A percentile compares a stretch with the other conserved stretches of the same genome.
Evolutionary conservation across 1,284 basidiomycete genomes (phyloP).

Genomic region (Cutaneotrichosporon spelunceum): DNA sequence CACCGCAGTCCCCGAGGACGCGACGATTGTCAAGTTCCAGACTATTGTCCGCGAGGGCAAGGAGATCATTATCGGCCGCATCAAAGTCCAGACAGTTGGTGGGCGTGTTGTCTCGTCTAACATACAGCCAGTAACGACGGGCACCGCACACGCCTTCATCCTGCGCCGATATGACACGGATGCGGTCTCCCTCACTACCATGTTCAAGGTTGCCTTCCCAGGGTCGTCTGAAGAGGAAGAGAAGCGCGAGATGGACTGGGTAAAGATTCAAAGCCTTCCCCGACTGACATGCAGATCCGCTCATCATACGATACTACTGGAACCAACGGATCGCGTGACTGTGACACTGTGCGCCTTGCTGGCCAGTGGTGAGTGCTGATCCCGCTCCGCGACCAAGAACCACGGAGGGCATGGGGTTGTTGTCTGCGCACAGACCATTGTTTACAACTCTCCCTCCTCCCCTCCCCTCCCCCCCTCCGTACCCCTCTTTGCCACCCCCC

Average conservation of each 20-base stretch:
- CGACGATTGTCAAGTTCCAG: conserved; percentile 68
- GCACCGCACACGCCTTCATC: conserved; percentile 75
- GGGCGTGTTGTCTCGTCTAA: not conserved
- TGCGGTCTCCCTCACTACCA: conserved; percentile 90
- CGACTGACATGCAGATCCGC: conserved; percentile 21
- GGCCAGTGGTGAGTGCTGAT: conserved; percentile 62
- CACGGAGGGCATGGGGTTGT: not conserved
- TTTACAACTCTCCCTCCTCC: not conserved
- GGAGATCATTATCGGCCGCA: conserved; percentile 82
- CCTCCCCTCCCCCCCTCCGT: too few species aligned
- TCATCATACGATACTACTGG: conserved; percentile 71
- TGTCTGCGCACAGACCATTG: conserved; percentile 1
- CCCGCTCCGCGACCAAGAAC: not conserved
- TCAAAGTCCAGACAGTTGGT: conserved; percentile 88
- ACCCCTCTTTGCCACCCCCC: not conserved
- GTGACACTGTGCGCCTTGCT: conserved; percentile 66
- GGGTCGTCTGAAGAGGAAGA: conserved; percentile 75
- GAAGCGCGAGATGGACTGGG: conserved; percentile 77
- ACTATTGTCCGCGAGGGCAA: conserved; percentile 73
- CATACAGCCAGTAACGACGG: not conserved
- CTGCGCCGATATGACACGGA: conserved; percentile 93
- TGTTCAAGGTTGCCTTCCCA: conserved; percentile 97
- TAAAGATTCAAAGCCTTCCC: conserved; percentile 18
- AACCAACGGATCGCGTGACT: conserved; percentile 71
- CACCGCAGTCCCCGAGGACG: conserved; percentile 42